A percentile compares a stretch with the other conserved stretches of the same genome.
Evolutionary conservation across 2,329 filamentous ascomycete genomes (phyloP).

Genomic region (Aspergillus versicolor): DNA sequence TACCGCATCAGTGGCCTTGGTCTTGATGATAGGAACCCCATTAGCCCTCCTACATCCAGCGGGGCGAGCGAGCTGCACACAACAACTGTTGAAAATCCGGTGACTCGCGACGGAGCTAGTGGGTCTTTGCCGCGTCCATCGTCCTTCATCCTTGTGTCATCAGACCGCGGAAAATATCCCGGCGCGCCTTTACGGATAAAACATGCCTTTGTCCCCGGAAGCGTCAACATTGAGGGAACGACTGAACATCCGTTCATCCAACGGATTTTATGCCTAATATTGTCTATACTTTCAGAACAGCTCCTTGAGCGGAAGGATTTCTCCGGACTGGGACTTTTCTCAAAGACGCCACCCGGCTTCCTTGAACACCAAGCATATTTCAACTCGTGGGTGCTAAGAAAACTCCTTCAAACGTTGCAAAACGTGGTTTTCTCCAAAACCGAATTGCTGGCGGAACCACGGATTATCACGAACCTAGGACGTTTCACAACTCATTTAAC

Average conservation of each 20-base stretch:
- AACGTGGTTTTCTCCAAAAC: slow-evolving; percentile 70
- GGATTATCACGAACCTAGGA: slow-evolving; percentile 81
- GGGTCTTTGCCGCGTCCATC: slow-evolving; percentile 75
- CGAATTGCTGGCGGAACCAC: slow-evolving; percentile 73
- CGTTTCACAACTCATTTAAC: slow-evolving; percentile 77
- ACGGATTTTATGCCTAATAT: slow-evolving; percentile 71
- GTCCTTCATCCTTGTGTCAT: slow-evolving; percentile 84
- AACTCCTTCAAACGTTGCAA: slow-evolving; percentile 69
- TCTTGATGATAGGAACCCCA: slow-evolving; percentile 82
- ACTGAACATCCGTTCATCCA: slow-evolving; percentile 72
- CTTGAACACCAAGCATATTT: slow-evolving; percentile 95
- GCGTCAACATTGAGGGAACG: slow-evolving; percentile 45
- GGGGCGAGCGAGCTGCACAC: slow-evolving; percentile 70
- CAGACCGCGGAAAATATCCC: slow-evolving; percentile 60
- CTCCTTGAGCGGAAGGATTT: slow-evolving; percentile 87
- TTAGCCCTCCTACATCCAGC: slow-evolving; percentile 72
- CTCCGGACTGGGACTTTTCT: slow-evolving; percentile 76
- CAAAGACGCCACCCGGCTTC: slow-evolving; percentile 88
- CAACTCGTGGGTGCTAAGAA: slow-evolving; percentile 81
- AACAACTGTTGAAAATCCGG: slow-evolving; percentile 56
- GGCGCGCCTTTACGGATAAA: slow-evolving; percentile 64
- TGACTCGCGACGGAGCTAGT: slow-evolving; percentile 50
- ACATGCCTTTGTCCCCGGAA: slow-evolving; percentile 61
- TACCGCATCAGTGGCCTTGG: slow-evolving; percentile 77
- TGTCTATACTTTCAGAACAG: slow-evolving; percentile 82